Percentiles rank a stretch among this genome's conserved stretches.
Evolutionary conservation across 192 early-diverging fungal species (phyloP).

Genomic region (Podila verticillata): DNA sequence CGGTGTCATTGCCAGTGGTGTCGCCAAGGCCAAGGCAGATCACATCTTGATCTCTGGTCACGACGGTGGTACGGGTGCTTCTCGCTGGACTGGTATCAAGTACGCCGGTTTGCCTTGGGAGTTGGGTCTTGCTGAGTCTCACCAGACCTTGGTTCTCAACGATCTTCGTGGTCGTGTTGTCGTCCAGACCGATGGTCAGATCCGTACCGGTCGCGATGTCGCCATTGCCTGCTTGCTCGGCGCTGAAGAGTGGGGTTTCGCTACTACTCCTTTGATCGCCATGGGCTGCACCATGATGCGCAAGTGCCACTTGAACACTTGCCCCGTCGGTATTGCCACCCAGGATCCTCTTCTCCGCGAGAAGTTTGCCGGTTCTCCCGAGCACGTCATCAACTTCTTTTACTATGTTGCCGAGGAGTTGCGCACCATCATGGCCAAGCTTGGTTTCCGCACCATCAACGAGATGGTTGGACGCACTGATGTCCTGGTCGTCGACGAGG

Average conservation of each 20-base stretch:
- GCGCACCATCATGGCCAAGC: slow-evolving; percentile 91
- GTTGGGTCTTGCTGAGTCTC: slow-evolving; percentile 97
- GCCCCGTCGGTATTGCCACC: slow-evolving; percentile 97
- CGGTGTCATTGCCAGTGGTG: slow-evolving; percentile 96
- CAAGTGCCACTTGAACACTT: slow-evolving; percentile 92
- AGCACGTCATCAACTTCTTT: slow-evolving; percentile 99
- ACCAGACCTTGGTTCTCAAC: slow-evolving; percentile 98
- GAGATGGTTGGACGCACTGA: slow-evolving; percentile 98
- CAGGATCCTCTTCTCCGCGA: slow-evolving; percentile 94
- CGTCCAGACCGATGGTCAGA: slow-evolving; percentile 98
- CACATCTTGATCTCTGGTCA: slow-evolving; percentile 96
- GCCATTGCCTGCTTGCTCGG: slow-evolving; percentile 97
- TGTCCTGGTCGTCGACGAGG: slow-evolving; percentile 80
- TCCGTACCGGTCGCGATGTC: slow-evolving; percentile 97
- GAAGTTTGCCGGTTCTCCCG: slow-evolving; percentile 95
- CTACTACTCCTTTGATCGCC: slow-evolving; percentile 97
- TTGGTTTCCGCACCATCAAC: slow-evolving; percentile 92
- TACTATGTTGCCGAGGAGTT: slow-evolving; percentile 95
- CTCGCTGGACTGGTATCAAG: slow-evolving; percentile 98
- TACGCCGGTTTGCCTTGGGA: slow-evolving; percentile 99
- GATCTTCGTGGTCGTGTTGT: slow-evolving; percentile 95
- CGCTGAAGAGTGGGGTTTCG: slow-evolving; percentile 99
- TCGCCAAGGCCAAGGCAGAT: slow-evolving; percentile 96
- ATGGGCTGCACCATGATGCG: slow-evolving; percentile 98
- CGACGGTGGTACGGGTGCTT: slow-evolving; percentile 98